A percentile compares a stretch with the other conserved stretches of the same genome.
Conservation (phyloP, 768 basidiomycete genomes). For the Hypsizygus marmoreus region DNA sequence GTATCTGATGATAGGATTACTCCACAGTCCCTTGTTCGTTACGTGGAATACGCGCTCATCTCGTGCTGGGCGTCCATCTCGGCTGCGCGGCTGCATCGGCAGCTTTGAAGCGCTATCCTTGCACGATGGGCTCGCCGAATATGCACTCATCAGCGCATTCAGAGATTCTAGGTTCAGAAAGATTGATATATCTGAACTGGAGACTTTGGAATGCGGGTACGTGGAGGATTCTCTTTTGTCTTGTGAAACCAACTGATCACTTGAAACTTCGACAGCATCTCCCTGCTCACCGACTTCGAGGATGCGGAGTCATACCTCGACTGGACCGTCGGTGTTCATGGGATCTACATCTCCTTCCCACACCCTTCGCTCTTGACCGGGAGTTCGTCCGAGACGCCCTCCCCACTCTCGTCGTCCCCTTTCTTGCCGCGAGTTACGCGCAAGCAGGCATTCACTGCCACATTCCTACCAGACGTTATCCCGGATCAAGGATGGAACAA, state of each 20-base stretch:
- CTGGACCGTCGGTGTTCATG: slow-evolving; percentile 92
- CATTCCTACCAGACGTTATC: slow-evolving; percentile 92
- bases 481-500: slow-evolving; percentile 94
- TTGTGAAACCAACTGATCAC: neutral
- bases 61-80: slow-evolving; percentile 58
- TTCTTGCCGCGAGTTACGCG: slow-evolving; percentile 56
- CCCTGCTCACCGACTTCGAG: slow-evolving; percentile 93
- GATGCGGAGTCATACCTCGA: slow-evolving; percentile 82
- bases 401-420: slow-evolving; percentile 68
- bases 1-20: no score
- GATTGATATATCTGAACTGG: slow-evolving; percentile 77
- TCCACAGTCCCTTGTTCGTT: slow-evolving; percentile 91
- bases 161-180: slow-evolving; percentile 83
- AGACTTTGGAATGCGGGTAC: slow-evolving; percentile 84
- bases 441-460: slow-evolving; percentile 74
- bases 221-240: slow-evolving; percentile 29
- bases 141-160: slow-evolving; percentile 90
- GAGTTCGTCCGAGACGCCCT: slow-evolving; percentile 61
- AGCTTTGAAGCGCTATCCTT: slow-evolving; percentile 81
- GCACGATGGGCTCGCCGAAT: slow-evolving; percentile 79
- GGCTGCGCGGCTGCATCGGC: slow-evolving; percentile 92
- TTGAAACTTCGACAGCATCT: slow-evolving; percentile 56
- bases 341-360: slow-evolving; percentile 86
- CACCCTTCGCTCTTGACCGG: slow-evolving; percentile 66
- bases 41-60: slow-evolving; percentile 86